Evolutionary conservation across 164 flowering plant genomes (phyloP), one percentile per base, ranked within the genome.

Genomic region (Umbilicus rupestris): DNA sequence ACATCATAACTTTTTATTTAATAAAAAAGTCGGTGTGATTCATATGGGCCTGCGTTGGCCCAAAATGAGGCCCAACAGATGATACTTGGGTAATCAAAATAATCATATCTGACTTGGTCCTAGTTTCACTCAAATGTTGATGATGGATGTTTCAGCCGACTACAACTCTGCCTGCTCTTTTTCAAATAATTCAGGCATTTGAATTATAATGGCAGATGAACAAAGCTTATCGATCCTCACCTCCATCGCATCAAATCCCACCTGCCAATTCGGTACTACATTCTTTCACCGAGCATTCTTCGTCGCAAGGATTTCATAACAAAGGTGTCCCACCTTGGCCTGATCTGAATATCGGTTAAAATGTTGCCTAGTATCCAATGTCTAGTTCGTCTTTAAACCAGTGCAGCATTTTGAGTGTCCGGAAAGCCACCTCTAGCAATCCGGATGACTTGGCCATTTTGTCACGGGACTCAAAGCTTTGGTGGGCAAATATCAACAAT

Each of bases 401-500:
- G 67, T 94, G 93, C 57, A 94, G 41, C 60, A 94, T 29, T 47
- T 82, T 87, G 37, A 79, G 11, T 10, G 96, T 92, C 60, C 98
- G 52, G 77, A 94, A 70, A 3, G 85, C 82, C 71, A 89, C 84
- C 63, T 89, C 90, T 55, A 94, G 83, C 22, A 91, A 84, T 39
- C n/a, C n/a, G n/a, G 8, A 79, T 85, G 76, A 75, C 62, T 78
- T 63, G 0, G 78, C 79, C 98, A 94, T 94, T 68, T 86, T 89
- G 1, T 70, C 73, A 49, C 93, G 73, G 52, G 89, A 95, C 3
- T 30, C 73, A 0, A 82, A 78, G 74, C 97, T 87, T 55, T 83
- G 90, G 73, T 94, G 95, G 28, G 97, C 97, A 12, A 94, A 70
- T 19, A 89, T 82, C 98, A 94, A 91, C 69, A 94, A 59, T 50